These are phyloP conservation scores for Drechslerella coelobrocha DNA, from an alignment of 2,329 filamentous ascomycete genomes.

Conservation along the genomic window DNA sequence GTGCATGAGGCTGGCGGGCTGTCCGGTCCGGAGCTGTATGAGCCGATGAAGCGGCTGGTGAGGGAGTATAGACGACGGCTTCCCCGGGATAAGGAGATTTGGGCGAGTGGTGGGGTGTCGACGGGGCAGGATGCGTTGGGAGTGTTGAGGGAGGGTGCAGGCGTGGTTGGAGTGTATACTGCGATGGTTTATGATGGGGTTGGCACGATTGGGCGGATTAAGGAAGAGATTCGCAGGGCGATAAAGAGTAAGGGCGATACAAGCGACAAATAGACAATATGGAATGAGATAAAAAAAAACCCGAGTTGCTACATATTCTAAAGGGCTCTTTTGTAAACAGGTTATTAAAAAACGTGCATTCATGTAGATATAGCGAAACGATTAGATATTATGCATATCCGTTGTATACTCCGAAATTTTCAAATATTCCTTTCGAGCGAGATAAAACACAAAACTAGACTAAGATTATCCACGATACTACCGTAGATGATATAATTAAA, in stretches of 20 bases:
- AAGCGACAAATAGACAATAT: slow-evolving; percentile 11
- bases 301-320: background rate
- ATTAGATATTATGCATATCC: no score
- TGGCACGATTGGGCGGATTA: slow-evolving; percentile 71
- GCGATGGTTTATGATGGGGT: slow-evolving; percentile 70
- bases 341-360: slow-evolving; percentile 14
- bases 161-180: slow-evolving; percentile 90
- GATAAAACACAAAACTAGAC: no score
- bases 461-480: no score
- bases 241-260: slow-evolving; percentile 51
- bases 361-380: background rate
- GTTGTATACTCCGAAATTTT: no score
- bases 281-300: slow-evolving; percentile 25
- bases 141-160: slow-evolving; percentile 86
- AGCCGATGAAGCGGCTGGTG: slow-evolving; percentile 78
- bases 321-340: slow-evolving; percentile 3
- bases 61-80: slow-evolving; percentile 76
- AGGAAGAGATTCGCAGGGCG: slow-evolving; percentile 70
- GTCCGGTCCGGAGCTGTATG: slow-evolving; percentile 88
- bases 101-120: slow-evolving; percentile 91
- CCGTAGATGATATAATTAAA: no score
- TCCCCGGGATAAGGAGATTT: slow-evolving; percentile 71
- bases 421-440: no score
- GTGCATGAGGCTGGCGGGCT: slow-evolving; percentile 79
- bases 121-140: slow-evolving; percentile 82